phyloP scores from a whole-genome alignment of 305 asterid species.

The Euphrasia arctica region DNA sequence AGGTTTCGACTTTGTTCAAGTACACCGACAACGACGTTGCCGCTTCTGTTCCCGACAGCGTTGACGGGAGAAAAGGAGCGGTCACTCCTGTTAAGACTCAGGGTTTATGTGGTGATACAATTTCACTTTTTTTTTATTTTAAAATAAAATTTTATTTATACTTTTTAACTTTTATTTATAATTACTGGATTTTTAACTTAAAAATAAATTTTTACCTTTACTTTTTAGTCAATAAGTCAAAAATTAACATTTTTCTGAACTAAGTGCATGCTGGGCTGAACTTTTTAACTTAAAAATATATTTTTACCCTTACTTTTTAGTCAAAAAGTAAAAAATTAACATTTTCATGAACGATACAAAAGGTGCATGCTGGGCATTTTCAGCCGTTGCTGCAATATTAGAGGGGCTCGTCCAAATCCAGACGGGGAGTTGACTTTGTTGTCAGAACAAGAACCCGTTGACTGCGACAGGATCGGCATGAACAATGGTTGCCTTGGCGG shows the following conservation, averaged over 20 bases:
- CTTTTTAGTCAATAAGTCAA: no score
- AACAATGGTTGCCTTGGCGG: slow-evolving; percentile 24
- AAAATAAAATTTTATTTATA: no score
- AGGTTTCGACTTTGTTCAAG: slow-evolving; percentile 19
- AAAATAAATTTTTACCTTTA: no score
- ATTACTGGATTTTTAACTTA: no score
- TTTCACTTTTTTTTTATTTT: no score
- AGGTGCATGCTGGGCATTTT: slow-evolving; percentile 74
- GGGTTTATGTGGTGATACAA: slow-evolving; percentile 47
- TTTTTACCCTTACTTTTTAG: no score
- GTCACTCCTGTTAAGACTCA: slow-evolving; percentile 49
- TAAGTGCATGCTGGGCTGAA: no score
- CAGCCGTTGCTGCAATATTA: slow-evolving; percentile 48
- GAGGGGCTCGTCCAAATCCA: slow-evolving; percentile 42
- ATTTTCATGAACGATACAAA: no score
- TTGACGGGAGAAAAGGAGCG: slow-evolving; percentile 53
- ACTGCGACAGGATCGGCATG: slow-evolving; percentile 19
- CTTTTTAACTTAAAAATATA: no score
- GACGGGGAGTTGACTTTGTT: slow-evolving; percentile 32
- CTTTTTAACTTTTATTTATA: no score
- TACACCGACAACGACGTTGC: slow-evolving; percentile 22
- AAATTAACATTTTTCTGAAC: no score
- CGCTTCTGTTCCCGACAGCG: slow-evolving; percentile 24
- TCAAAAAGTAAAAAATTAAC: no score
- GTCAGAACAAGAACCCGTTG: slow-evolving; percentile 34